Evolutionary conservation across 176 grass and related monocot genomes (phyloP).

Genomic region (Luzula sylvatica): DNA sequence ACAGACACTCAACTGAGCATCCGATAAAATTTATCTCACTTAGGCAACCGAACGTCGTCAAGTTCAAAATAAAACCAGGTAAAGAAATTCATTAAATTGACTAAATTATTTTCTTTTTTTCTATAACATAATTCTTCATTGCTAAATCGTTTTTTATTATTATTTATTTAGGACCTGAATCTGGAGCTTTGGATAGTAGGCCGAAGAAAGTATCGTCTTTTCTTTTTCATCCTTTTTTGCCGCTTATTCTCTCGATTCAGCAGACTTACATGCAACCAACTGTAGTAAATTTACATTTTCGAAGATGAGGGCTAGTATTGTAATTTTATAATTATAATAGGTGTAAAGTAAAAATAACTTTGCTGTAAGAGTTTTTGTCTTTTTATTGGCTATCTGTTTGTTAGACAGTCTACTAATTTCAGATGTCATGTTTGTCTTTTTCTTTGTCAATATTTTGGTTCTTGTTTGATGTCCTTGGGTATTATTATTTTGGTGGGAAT

Average conservation of each 20-base stretch:
- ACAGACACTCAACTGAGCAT: constrained; percentile 78
- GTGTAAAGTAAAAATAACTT: constrained; percentile 2
- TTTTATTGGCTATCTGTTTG: too few relatives aligned
- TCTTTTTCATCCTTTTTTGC: constrained; percentile 86
- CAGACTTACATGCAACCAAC: constrained; percentile 88
- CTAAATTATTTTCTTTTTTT: background rate
- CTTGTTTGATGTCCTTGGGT: too few relatives aligned
- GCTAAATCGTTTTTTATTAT: background rate
- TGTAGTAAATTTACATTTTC: constrained; percentile 86
- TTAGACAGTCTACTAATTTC: too few relatives aligned
- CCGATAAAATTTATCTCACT: constrained; percentile 96
- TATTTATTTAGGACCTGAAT: constrained; percentile 44
- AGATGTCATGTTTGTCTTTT: too few relatives aligned
- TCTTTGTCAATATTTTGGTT: too few relatives aligned
- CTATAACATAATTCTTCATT: background rate
- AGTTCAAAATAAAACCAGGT: constrained; percentile 99
- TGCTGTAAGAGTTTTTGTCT: too few relatives aligned
- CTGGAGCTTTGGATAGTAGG: constrained; percentile 41
- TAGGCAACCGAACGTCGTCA: constrained; percentile 70
- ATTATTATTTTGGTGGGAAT: too few relatives aligned
- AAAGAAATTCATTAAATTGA: constrained; percentile 12
- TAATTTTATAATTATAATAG: background rate
- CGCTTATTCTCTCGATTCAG: constrained; percentile 76
- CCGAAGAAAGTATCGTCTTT: constrained; percentile 58
- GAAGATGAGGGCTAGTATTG: constrained; percentile 29